phyloP scores from a whole-genome alignment of 2,329 filamentous ascomycete genomes.

The Pseudodiploospora longispora region DNA sequence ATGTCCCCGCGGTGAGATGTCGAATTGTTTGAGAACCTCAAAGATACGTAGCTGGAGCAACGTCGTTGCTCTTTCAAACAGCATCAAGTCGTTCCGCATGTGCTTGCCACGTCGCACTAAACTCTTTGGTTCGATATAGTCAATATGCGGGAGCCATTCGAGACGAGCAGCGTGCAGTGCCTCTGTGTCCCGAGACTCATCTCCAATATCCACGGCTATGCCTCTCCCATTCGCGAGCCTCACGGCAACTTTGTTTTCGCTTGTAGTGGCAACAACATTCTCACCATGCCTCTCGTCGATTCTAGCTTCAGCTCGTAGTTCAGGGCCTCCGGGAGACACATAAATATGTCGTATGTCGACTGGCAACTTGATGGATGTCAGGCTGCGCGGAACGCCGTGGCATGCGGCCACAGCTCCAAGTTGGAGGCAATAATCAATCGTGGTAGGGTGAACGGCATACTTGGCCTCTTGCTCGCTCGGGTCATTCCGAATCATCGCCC shows the following conservation, averaged over 20 bases:
- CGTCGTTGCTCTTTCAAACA: neutral
- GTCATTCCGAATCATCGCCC: neutral
- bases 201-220: neutral
- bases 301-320: neutral
- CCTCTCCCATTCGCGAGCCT: neutral
- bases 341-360: neutral
- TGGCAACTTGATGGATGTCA: constrained; percentile 8
- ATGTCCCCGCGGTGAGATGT: neutral
- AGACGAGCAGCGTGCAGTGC: neutral
- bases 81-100: neutral
- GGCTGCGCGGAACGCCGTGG: constrained; percentile 14
- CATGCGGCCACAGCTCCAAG: constrained; percentile 17
- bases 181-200: neutral
- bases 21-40: neutral
- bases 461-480: neutral
- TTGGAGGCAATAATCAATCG: constrained; percentile 26
- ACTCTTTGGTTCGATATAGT: neutral
- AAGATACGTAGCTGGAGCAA: neutral
- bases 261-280: neutral
- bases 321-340: neutral
- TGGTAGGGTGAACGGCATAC: constrained; percentile 28
- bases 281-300: too few relatives aligned
- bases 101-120: neutral
- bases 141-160: constrained; percentile 5
- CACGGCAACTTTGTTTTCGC: neutral